Evolutionary conservation across 805 yeast genomes (phyloP).

Genomic region (Candida chilensis): DNA sequence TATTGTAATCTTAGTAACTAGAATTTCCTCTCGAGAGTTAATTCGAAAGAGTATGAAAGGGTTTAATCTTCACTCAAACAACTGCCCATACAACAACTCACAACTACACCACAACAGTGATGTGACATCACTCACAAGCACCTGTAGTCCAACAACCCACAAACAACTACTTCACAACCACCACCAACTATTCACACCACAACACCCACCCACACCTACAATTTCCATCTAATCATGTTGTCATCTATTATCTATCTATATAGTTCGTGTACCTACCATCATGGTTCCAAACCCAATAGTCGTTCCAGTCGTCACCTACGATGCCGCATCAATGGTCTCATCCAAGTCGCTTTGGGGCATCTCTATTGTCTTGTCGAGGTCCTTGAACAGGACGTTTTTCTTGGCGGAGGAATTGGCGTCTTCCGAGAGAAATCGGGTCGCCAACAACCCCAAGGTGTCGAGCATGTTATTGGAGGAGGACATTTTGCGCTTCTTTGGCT

Average conservation of each 20-base stretch:
- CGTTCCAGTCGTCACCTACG: no score
- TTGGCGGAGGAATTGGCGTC: no score
- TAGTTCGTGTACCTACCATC: background rate
- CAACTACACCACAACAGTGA: background rate
- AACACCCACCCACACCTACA: background rate
- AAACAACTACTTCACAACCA: background rate
- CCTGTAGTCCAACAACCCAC: background rate
- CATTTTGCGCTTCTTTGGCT: no score
- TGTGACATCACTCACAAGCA: background rate
- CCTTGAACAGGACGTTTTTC: slow-evolving; percentile 1
- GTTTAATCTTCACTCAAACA: no score
- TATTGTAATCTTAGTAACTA: no score
- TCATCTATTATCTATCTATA: background rate
- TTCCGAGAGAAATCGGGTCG: slow-evolving; percentile 40
- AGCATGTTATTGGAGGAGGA: slow-evolving; percentile 26
- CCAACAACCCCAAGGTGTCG: slow-evolving; percentile 43
- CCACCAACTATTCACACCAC: background rate
- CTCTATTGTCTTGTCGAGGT: background rate
- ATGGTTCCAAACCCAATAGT: background rate
- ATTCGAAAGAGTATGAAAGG: no score
- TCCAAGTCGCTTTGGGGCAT: background rate
- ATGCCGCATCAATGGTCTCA: background rate
- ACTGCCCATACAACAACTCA: no score
- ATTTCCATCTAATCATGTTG: background rate
- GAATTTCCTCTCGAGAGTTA: no score